phyloP scores from a whole-genome alignment of 192 early-diverging fungal genomes.

The Coemansia sp. region DNA sequence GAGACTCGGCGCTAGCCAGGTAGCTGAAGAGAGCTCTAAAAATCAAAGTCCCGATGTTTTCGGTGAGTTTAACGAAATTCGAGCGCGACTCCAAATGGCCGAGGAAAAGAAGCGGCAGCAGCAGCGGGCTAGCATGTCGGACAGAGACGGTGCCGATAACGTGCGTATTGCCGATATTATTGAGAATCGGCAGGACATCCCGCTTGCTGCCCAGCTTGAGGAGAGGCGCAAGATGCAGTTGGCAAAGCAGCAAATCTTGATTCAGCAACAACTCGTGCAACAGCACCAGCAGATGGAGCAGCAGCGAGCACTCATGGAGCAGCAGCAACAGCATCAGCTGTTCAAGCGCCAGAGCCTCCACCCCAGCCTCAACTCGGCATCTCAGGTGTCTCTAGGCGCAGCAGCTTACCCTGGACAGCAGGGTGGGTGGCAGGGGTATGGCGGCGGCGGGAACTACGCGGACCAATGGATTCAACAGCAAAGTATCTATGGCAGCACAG shows the following conservation, averaged over 20 bases:
- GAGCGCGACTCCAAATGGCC: conserved; percentile 25
- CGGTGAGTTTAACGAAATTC: conserved; percentile 36
- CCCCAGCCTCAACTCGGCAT: conserved; percentile 15
- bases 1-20: neutral
- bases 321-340: conserved; percentile 38
- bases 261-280: conserved; percentile 45
- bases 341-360: conserved; percentile 48
- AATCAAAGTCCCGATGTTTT: neutral
- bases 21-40: neutral
- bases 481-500: neutral
- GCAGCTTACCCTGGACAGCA: neutral
- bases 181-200: conserved; percentile 40
- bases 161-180: conserved; percentile 46
- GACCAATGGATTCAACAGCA: conserved; percentile 27
- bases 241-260: conserved; percentile 44
- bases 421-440: conserved; percentile 14
- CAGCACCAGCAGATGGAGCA: conserved; percentile 34
- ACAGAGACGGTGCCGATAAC: conserved; percentile 38
- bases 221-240: conserved; percentile 38
- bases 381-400: neutral
- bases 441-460: conserved; percentile 11
- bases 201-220: conserved; percentile 42
- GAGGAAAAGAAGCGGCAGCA: conserved; percentile 35
- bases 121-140: conserved; percentile 24
- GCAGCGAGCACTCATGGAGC: conserved; percentile 25